Evolutionary conservation across 129 eudicot species (phyloP).

Genomic region (Centaurea solstitialis): DNA sequence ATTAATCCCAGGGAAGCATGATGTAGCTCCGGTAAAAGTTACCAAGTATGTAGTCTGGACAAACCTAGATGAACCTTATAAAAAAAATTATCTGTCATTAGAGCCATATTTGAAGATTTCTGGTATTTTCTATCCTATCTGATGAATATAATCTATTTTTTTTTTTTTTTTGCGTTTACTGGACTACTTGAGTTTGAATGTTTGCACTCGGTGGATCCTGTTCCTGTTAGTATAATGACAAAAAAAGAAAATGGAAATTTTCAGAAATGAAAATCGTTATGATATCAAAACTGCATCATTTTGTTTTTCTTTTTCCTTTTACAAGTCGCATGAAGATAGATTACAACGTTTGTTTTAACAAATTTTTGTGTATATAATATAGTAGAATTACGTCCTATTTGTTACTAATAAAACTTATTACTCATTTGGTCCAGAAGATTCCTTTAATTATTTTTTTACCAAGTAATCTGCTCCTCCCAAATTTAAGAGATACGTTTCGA

Average conservation of each 20-base stretch:
- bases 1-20: too few relatives aligned
- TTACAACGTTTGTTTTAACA: not conserved
- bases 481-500: not conserved
- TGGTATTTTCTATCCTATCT: not conserved
- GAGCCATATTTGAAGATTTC: too few relatives aligned
- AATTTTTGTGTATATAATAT: too few relatives aligned
- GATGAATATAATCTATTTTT: not conserved
- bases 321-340: not conserved
- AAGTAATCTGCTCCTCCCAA: not conserved
- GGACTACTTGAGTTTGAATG: too few relatives aligned
- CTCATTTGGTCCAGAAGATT: not conserved
- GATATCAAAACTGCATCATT: not conserved
- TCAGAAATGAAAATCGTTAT: not conserved
- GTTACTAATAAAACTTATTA: too few relatives aligned
- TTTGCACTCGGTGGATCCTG: not conserved
- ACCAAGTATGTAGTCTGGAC: too few relatives aligned
- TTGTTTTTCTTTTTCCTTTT: not conserved
- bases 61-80: too few relatives aligned
- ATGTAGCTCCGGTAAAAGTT: too few relatives aligned
- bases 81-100: too few relatives aligned
- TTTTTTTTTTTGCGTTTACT: too few relatives aligned
- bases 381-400: not conserved
- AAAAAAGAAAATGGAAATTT: not conserved
- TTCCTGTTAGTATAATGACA: not conserved
- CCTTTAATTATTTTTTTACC: not conserved